Evolutionary conservation across 1,284 basidiomycete species (phyloP).

Genomic region (Cryptococcus sp.): DNA sequence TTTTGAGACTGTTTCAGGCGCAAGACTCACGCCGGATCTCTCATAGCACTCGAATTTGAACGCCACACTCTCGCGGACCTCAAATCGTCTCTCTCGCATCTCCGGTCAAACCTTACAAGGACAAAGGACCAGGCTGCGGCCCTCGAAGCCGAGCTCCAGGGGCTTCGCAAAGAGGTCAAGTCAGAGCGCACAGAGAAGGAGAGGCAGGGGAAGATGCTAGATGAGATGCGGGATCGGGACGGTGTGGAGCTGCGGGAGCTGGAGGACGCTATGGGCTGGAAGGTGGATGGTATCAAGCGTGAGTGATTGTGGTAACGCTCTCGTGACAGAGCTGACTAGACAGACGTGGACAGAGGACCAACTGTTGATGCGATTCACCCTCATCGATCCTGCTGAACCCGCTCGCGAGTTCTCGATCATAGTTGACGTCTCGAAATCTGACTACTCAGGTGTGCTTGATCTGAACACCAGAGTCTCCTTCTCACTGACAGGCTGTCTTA

Average conservation of each 20-base stretch:
- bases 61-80: conserved; percentile 36
- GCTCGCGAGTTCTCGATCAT: conserved; percentile 69
- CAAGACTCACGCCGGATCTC: neutral
- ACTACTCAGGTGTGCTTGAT: conserved; percentile 62
- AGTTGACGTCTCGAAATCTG: conserved; percentile 62
- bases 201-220: conserved; percentile 62
- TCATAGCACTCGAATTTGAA: conserved; percentile 40
- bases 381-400: conserved; percentile 60
- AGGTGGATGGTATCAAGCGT: conserved; percentile 69
- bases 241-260: conserved; percentile 59
- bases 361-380: conserved; percentile 67
- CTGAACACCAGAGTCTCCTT: neutral
- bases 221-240: conserved; percentile 58
- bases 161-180: conserved; percentile 29
- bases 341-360: conserved; percentile 54
- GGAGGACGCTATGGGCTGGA: conserved; percentile 61
- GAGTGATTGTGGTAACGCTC: conserved; percentile 17
- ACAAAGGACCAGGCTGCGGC: conserved; percentile 31
- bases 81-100: conserved; percentile 26
- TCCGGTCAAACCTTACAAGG: conserved; percentile 36
- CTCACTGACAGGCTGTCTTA: conserved; percentile 8
- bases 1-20: neutral
- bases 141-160: conserved; percentile 36
- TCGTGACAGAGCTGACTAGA: conserved; percentile 1
- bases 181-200: conserved; percentile 58